Evolutionary conservation across 192 early-diverging fungal species (phyloP), one percentile per base, ranked within the genome.

Genomic region (Allomyces macrogynus): DNA sequence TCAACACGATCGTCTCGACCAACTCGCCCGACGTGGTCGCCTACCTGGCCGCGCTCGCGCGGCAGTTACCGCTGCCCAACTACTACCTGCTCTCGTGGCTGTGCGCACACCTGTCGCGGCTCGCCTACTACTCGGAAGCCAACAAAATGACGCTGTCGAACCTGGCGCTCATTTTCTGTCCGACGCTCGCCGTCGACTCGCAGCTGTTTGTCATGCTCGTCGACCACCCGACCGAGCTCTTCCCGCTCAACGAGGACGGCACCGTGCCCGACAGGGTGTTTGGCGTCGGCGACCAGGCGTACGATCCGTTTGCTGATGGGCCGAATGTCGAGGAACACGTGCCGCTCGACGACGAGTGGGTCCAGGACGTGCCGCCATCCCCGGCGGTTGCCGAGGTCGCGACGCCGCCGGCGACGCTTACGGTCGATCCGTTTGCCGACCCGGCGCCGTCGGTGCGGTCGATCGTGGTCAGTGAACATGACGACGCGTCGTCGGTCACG

Each of bases 101-200:
- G 20, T 80, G 73, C 63, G 69, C 68, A 44, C 82, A 84, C 66
- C 68, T 84, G 57, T 72, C 78, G 62, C 72, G 74, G 27, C 73
- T 84, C 20, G 75, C 73, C 12, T 74, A 64, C 40, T 69, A 75
- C 43, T 64, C 67, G 7, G 73, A 77, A 20, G 71, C 73, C 60
- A 84, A 81, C 66, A 75, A 78, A 60, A 84, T 84, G 82, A 80
- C 74, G 26, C 72, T 76, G 3, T 79, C 77, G 24, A 84, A 84
- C 60, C 67, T 84, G 20, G 82, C 75, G 3, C 71, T 84, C 1
- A 79, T 84, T 10, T 84, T 84, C 70, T 76, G 75, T n/a, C 82
- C 82, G 5, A 82, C 76, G 5, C 65, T 84, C 5, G 73, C 74
- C 14, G 75, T 84, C 32, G 74, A 78, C 14, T 75, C 76, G 64